phyloP scores from a whole-genome alignment of 129 eudicot species.

The Chrysanthemum seticuspe region DNA sequence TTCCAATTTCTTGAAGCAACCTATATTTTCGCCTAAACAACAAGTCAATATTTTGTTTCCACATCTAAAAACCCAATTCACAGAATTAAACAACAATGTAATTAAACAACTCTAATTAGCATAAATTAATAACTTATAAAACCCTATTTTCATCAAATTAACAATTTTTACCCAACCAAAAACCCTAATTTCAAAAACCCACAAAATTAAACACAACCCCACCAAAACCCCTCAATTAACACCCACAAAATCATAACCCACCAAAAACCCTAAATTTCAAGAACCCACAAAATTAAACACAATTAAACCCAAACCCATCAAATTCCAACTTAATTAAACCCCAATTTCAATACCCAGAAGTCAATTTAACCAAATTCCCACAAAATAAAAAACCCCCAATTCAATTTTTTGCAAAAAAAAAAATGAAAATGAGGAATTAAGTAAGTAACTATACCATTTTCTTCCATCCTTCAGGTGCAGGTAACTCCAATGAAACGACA shows the following conservation, averaged over 20 bases:
- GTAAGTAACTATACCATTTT: constrained; percentile 47
- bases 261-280: constrained; percentile 14
- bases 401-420: background rate
- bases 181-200: no score
- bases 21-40: no score
- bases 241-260: no score
- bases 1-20: no score
- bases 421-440: background rate
- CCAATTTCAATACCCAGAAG: constrained; percentile 30
- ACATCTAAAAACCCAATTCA: constrained; percentile 12
- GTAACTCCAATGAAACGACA: constrained; percentile 58
- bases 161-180: no score
- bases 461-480: constrained; percentile 74
- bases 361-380: constrained; percentile 9
- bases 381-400: background rate
- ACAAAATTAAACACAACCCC: no score
- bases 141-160: background rate
- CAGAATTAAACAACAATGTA: constrained; percentile 11
- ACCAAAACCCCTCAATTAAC: no score
- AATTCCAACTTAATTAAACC: constrained; percentile 17
- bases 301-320: constrained; percentile 24
- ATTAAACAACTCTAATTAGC: background rate
- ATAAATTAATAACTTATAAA: constrained; percentile 5
- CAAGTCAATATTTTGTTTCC: no score
- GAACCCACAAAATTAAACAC: background rate